Percentiles rank a stretch among this genome's conserved stretches.
These are phyloP conservation scores for Solanum ossicruentum DNA, from an alignment of 257 asterid species.

Conservation along the genomic window DNA sequence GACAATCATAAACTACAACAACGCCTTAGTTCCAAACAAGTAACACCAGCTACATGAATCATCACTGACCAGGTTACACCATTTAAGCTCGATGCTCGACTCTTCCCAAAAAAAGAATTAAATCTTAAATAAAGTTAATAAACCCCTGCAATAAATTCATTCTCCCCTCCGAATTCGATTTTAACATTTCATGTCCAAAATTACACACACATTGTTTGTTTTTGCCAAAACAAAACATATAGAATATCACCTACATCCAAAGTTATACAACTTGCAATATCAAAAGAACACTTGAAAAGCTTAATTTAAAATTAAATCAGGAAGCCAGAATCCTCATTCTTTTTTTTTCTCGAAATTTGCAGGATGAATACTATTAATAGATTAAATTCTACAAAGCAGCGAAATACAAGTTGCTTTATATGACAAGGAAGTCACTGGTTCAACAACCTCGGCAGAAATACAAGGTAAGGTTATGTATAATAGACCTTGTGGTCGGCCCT, in stretches of 20 bases:
- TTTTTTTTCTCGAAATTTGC: neutral
- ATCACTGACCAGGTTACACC: neutral
- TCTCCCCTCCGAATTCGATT: neutral
- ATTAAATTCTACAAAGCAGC: neutral
- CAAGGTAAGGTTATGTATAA: too few species aligned
- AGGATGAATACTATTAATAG: neutral
- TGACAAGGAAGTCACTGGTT: too few species aligned
- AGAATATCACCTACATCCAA: neutral
- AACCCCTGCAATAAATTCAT: neutral
- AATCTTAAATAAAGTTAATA: neutral
- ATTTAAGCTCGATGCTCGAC: neutral
- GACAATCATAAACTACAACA: neutral
- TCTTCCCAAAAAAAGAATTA: neutral
- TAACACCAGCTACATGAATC: neutral
- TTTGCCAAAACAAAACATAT: neutral
- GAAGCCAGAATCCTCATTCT: neutral
- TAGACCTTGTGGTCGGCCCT: too few species aligned
- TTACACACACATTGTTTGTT: neutral
- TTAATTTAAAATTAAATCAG: neutral
- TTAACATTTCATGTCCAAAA: neutral
- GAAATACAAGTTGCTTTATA: neutral
- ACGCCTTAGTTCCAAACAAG: neutral
- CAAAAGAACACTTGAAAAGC: neutral
- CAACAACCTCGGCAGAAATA: too few species aligned
- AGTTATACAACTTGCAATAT: neutral